Conservation (phyloP, 805 yeast species). For the Millerozyma acaciae region DNA sequence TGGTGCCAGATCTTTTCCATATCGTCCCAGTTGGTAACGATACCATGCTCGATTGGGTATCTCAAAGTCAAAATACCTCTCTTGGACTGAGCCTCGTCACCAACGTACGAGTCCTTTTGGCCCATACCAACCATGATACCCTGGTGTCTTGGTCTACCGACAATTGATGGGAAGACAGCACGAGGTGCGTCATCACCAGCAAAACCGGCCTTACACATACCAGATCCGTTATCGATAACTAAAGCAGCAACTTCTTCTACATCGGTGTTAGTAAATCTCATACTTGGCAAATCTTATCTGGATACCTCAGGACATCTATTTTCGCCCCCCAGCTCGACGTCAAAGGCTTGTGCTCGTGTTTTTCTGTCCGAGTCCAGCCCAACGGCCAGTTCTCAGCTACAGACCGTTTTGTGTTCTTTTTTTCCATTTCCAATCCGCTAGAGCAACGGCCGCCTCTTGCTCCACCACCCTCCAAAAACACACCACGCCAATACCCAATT, state of each 20-base stretch:
- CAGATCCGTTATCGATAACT: slow-evolving; percentile 99
- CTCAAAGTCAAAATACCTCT: slow-evolving; percentile 99
- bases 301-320: no score
- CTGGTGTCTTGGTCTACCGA: slow-evolving; percentile 99
- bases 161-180: slow-evolving; percentile 99
- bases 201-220: slow-evolving; percentile 99
- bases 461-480: no score
- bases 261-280: slow-evolving; percentile 18
- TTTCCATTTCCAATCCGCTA: no score
- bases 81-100: slow-evolving; percentile 99
- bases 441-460: no score
- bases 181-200: slow-evolving; percentile 99
- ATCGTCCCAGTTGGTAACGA: slow-evolving; percentile 77
- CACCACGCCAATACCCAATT: no score
- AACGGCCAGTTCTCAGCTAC: no score
- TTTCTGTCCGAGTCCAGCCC: no score
- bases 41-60: slow-evolving; percentile 98
- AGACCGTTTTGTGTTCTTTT: no score
- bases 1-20: slow-evolving; percentile 99
- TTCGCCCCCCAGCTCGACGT: no score
- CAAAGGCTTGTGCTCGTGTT: no score
- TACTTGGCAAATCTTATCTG: no score
- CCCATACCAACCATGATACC: slow-evolving; percentile 99
- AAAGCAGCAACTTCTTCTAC: slow-evolving; percentile 50
- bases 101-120: slow-evolving; percentile 99